Evolutionary conservation across 75 land plant species (phyloP).

Genomic region (Sequoia sempervirens): DNA sequence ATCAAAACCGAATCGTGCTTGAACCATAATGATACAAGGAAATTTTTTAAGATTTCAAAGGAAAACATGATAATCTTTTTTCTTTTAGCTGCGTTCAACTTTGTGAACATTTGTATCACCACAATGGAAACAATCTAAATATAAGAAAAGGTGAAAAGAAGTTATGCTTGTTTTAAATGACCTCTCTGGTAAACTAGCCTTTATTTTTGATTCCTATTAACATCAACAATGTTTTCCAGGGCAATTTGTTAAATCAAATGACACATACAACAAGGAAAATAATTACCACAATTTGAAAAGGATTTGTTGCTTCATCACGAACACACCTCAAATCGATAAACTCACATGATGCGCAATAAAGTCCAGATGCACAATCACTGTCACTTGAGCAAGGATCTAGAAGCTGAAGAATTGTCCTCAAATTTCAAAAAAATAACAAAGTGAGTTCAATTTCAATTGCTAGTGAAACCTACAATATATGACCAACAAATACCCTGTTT

Average conservation of each 20-base stretch:
- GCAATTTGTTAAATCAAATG: too few relatives aligned
- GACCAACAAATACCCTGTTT: not conserved
- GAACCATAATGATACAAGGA: not conserved
- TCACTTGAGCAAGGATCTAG: slow-evolving; percentile 38
- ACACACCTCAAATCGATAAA: not conserved
- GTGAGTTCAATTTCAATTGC: too few relatives aligned
- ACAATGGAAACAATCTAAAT: not conserved
- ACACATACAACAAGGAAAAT: not conserved
- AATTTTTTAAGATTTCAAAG: not conserved
- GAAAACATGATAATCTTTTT: not conserved
- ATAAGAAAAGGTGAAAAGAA: not conserved
- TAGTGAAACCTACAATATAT: too few relatives aligned
- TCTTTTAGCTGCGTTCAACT: not conserved
- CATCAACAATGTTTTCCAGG: not conserved
- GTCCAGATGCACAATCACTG: slow-evolving; percentile 50
- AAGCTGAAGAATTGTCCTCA: slow-evolving; percentile 29
- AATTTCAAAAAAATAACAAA: not conserved
- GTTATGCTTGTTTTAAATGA: not conserved
- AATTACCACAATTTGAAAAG: slow-evolving; percentile 1
- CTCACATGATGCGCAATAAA: slow-evolving; percentile 48
- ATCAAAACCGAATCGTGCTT: not conserved
- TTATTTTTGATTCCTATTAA: not conserved
- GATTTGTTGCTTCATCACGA: not conserved
- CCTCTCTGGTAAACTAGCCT: not conserved
- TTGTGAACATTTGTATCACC: not conserved